Evolutionary conservation across 1,284 basidiomycete species (phyloP).

Genomic region (Heimioporus retisporus): DNA sequence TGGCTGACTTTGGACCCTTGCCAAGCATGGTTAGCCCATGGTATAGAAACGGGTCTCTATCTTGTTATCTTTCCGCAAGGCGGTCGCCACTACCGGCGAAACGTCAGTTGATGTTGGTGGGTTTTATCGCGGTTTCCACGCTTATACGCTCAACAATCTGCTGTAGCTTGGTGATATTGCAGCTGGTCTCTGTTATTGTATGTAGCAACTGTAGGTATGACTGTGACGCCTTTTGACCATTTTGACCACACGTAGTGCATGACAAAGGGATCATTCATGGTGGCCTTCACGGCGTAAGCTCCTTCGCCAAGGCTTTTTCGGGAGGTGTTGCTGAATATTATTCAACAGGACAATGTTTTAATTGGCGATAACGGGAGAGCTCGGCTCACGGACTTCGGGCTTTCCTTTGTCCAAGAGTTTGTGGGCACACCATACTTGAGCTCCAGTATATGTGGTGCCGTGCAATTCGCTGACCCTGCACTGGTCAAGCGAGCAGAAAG

Average conservation of each 20-base stretch:
- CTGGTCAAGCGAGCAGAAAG: conserved; percentile 28
- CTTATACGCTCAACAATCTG: not conserved
- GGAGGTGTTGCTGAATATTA: conserved; percentile 1
- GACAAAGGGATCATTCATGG: conserved; percentile 31
- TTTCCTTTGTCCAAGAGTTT: conserved; percentile 46
- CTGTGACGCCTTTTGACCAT: not conserved
- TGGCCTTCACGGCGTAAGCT: conserved; percentile 41
- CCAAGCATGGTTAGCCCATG: conserved; percentile 40
- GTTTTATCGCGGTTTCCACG: not conserved
- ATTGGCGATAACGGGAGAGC: conserved; percentile 34
- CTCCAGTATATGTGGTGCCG: conserved; percentile 41
- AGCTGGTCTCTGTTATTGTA: conserved; percentile 39
- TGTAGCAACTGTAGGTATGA: conserved; percentile 11
- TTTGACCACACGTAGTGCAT: conserved; percentile 35
- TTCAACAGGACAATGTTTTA: conserved; percentile 38
- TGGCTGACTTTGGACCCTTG: conserved; percentile 31
- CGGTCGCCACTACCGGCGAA: conserved; percentile 9
- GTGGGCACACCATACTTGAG: conserved; percentile 46
- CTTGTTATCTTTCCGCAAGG: conserved; percentile 21
- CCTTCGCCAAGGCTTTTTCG: not conserved
- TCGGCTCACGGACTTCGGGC: conserved; percentile 47
- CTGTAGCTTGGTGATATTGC: conserved; percentile 36
- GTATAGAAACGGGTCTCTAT: conserved; percentile 39
- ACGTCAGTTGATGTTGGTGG: conserved; percentile 21
- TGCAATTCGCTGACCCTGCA: conserved; percentile 50